Percentiles rank a stretch among this genome's conserved stretches.
Conservation (phyloP, 2,329 filamentous ascomycete species). For the Aureobasidium sp. region DNA sequence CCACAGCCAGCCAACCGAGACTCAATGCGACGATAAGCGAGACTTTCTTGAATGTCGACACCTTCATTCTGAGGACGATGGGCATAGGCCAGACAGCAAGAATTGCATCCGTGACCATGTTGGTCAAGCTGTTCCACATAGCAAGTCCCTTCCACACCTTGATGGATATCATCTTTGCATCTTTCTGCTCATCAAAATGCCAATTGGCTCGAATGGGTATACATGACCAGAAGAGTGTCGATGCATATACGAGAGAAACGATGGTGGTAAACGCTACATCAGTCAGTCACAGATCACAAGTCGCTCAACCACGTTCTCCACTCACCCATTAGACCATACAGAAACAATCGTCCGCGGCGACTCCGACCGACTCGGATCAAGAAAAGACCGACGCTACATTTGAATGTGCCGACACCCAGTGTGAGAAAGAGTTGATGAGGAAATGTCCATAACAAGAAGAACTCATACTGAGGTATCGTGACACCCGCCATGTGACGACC, state of each 20-base stretch:
- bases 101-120: not conserved
- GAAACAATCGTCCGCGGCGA: not conserved
- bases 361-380: not conserved
- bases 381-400: not conserved
- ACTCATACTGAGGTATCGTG: not conserved
- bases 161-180: not conserved
- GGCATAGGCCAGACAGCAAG: not conserved
- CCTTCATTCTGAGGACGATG: not conserved
- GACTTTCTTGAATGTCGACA: not conserved
- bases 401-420: not conserved
- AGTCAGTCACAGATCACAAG: not conserved
- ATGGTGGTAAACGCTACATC: not conserved
- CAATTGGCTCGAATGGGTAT: not conserved
- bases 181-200: constrained; percentile 2
- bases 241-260: not conserved
- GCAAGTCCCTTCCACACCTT: not conserved
- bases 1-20: not conserved
- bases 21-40: not conserved
- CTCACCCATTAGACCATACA: not conserved
- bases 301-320: not conserved
- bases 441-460: not conserved
- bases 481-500: not conserved
- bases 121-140: not conserved
- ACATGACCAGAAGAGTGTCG: not conserved
- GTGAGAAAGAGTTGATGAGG: not conserved